Evolutionary conservation across 768 basidiomycete genomes (phyloP).

Genomic region (Leccinum broughii): DNA sequence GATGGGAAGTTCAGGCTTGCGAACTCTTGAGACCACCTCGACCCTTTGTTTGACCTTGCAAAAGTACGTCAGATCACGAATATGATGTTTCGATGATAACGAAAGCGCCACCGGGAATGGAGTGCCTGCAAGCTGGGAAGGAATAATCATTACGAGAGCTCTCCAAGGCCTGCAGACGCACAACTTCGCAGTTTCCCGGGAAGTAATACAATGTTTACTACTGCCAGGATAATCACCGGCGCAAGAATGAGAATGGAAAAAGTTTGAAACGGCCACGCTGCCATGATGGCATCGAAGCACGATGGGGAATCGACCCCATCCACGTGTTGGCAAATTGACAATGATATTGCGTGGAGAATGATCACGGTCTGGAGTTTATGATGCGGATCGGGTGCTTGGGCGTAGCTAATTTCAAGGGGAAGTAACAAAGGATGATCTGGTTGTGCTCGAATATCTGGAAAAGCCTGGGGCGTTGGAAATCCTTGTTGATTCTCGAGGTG

Average conservation of each 20-base stretch:
- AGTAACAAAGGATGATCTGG: background rate
- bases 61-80: background rate
- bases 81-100: background rate
- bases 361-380: background rate
- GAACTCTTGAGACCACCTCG: background rate
- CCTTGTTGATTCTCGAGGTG: background rate
- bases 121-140: background rate
- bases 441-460: background rate
- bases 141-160: slow-evolving; percentile 1
- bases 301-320: background rate
- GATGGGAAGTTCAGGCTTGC: background rate
- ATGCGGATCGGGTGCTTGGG: background rate
- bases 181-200: background rate
- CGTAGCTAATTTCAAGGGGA: background rate
- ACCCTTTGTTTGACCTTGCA: background rate
- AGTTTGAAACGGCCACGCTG: slow-evolving; percentile 1
- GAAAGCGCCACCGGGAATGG: background rate
- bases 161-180: slow-evolving; percentile 1
- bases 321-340: slow-evolving; percentile 2
- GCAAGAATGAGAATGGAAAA: background rate
- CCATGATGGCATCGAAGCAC: background rate
- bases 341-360: background rate
- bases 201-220: background rate
- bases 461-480: background rate
- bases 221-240: slow-evolving; percentile 2